Conservation (phyloP, 495 filamentous ascomycete genomes). For the Hypoxylon fuscum region DNA sequence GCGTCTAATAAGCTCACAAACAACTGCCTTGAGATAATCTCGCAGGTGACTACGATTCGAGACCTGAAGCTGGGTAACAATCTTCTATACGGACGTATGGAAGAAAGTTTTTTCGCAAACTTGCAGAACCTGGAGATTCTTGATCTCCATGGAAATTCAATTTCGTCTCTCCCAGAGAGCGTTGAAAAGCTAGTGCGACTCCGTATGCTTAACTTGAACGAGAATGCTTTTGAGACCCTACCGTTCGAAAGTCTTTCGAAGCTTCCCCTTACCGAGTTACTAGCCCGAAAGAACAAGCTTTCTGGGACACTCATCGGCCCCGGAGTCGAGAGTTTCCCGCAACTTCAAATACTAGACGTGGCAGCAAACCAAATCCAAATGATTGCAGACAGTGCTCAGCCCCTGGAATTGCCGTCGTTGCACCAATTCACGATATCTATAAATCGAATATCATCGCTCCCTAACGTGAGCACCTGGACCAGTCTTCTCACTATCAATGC, state of each 20-base stretch:
- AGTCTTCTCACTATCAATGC: constrained; percentile 75
- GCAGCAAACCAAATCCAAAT: constrained; percentile 72
- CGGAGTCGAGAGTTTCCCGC: constrained; percentile 63
- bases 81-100: constrained; percentile 70
- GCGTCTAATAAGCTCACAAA: constrained; percentile 82
- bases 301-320: constrained; percentile 73
- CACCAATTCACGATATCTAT: constrained; percentile 75
- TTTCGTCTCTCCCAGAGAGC: constrained; percentile 77
- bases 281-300: constrained; percentile 81
- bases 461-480: constrained; percentile 75
- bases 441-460: constrained; percentile 78
- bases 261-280: constrained; percentile 77
- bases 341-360: constrained; percentile 78
- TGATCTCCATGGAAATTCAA: constrained; percentile 81
- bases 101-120: constrained; percentile 59
- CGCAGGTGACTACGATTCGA: constrained; percentile 71
- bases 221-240: constrained; percentile 75
- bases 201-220: constrained; percentile 76
- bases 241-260: constrained; percentile 72
- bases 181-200: constrained; percentile 71
- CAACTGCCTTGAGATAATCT: constrained; percentile 73
- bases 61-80: constrained; percentile 89
- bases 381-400: constrained; percentile 17
- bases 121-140: constrained; percentile 77
- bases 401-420: constrained; percentile 69